Base-by-base conservation (phyloP, 2,329 filamentous ascomycete species). In the Fusarium irregulare region DNA sequence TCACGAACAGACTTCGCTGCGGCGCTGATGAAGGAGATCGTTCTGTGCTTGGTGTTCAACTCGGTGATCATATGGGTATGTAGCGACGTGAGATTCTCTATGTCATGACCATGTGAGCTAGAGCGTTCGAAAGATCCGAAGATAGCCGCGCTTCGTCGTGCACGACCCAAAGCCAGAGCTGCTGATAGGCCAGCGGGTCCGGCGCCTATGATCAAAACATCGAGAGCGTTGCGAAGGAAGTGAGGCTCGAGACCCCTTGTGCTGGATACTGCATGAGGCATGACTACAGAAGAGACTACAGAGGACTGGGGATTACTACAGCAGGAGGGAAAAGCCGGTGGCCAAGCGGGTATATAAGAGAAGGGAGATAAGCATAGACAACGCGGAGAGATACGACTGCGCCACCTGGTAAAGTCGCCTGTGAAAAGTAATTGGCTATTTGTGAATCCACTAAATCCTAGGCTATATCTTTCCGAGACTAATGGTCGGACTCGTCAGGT, bases 151-250 rank as follows among this genome's bases (percentile, higher is more conserved):
- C 61, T 64, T 1, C 59, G 47, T 11, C n/a, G 25, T 2, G 41
- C 44, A 20, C 13, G 44, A 0, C 59, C 50, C 3, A 58, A 23
- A 4, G 30, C 12, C 0, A 64, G 3, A 8, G 59, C 61, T 5
- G 50, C 61, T 0, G 50, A 64, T 2, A 64, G 59, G 5, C 61
- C 50, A 3, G 60, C 44, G 7, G 30, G 18, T 2, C 50, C 44
- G 1, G 12, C 9, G 2, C 60, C 44, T 2, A 64, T 58, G 18
- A 64, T 45, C 37, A 64, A 21, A 4, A 64, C 59, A 49, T 64
- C 59, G 0, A 64, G 18, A 6, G 37, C 61, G n/a, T 64, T 64
- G 6, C 50, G 61, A 46, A 64, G 59, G 8, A 57, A 64, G n/a
- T 64, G 44, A 28, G 61, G 37, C 2, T 64, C 50, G 1, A 64